Base-by-base conservation (phyloP, 2,329 filamentous ascomycete genomes). In the Xylaria sp. region DNA sequence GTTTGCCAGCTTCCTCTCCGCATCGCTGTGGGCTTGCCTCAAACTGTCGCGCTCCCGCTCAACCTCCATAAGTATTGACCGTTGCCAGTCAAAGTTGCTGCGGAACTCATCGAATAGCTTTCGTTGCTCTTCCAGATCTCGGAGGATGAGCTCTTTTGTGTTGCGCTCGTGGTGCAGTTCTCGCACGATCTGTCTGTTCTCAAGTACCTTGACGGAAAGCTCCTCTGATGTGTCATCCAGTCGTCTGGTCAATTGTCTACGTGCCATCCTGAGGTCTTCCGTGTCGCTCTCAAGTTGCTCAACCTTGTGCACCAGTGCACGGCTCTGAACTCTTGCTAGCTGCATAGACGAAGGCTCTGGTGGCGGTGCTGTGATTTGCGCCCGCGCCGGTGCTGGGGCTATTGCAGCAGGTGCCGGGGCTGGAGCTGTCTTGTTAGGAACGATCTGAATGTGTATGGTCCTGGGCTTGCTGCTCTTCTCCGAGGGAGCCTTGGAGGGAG, bases 221-320 rank as follows among this genome's bases (percentile, higher is more conserved):
- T 71, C 70, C 4, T 75, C 68, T 2, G 73, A 70, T 25, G 64
- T 69, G 53, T 74, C 67, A 47, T 72, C 72, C 11, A 77, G 70
- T 57, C 76, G 73, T 52, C 68, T 70, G 60, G 60, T 61, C 31
- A 78, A 69, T 31, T 72, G 72, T 50, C 63, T 70, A 42, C 74
- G 74, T 45, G 65, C 70, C 38, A 71, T 67, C 28, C 71, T 73
- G 23, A 78, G 70, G 25, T 62, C 69, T 23, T 74, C 68, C 8
- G 73, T 70, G 64, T 78, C 76, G 45, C 66, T 69, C 68, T 78
- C 74, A 21, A 78, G 70, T 60, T 75, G 73, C 57, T 77, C 74
- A 35, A 79, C 72, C 70, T 74, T 75, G 54, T 73, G 66, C 25
- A 73, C 58, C 55, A 79, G 69, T 40, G 71, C 71, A 19, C 74